Evolutionary conservation across 2,329 filamentous ascomycete species (phyloP), one percentile per base, ranked within the genome.

Genomic region (Colletotrichum australisinense): DNA sequence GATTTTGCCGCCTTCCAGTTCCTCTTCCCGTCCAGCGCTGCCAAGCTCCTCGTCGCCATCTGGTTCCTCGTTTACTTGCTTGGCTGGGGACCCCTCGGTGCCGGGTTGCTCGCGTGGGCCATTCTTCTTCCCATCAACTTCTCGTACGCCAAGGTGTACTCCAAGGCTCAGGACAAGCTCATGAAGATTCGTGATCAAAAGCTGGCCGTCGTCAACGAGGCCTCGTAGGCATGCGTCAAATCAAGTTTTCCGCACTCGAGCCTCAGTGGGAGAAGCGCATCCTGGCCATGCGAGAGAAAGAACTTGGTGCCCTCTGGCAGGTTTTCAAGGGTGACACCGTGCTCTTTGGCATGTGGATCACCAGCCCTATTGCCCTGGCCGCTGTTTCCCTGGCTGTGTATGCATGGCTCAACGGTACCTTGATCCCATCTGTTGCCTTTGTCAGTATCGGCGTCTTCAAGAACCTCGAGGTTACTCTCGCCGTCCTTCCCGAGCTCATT

Each of bases 181-280:
- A 95, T 95, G 93, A 93, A 93, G 79, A 86, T 92, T 32, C 87
- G 94, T 57, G 94, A 96, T 80, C 87, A 90, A 67, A 96, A 95
- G 81, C 88, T 95, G 82, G 92, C 89, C 0, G 88, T 95, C 16
- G 88, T 97, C 35, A 93, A 93, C 1, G 94, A 97, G 80, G 93
- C 92, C 83, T 97, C 1, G 89, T 93, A 76, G 94, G 94, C 8
- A 95, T 96, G 75, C 90, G 93, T 1, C 94, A 97, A 81, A 94
- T 97, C 83, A 97, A 97, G 78, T 95, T 96, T 77, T 93, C 93
- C 0, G 94, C 94, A 1, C 83, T 95, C 2, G 94, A 96, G 80
- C 83, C 85, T 24, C 90, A 93, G 76, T 96, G 94, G 94, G 90
- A 95, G 79, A 85, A 87, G 19, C 93, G 92, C 74, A 93, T 97